Base-by-base conservation (phyloP, 1,284 basidiomycete genomes). In the Ustilago tritici region DNA sequence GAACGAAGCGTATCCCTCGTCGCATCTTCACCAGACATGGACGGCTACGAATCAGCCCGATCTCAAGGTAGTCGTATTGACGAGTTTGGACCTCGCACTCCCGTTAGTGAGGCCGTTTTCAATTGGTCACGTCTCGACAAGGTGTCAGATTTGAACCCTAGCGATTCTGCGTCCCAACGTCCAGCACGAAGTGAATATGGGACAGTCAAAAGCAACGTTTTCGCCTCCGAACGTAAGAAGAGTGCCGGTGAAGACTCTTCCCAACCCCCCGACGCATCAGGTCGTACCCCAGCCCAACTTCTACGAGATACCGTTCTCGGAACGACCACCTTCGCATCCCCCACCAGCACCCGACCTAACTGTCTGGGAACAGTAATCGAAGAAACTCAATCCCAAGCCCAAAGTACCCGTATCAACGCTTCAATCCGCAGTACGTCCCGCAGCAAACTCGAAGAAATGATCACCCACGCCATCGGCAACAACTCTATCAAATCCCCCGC, bases 151-250 rank as follows among this genome's bases (percentile, higher is more conserved):
- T 60, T 83, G 31, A 38, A 64, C 12, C 81, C 81, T 15, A 76
- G 73, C 55, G 81, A 83, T 43, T 81, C 80, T 52, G 81, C 81
- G 8, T 78, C 76, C 10, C 80, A 83, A 47, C 59, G 81, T 19
- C 80, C 80, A 19, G 70, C 78, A 17, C 62, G 80, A 8, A 80
- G 78, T 64, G 75, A 81, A 31, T 62, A 55, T 32, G 77, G 77
- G 0, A 80, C 74, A 32, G 69, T 79, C 65, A 74, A 67, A 40
- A 77, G 75, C 67, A 64, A 47, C 17, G 57, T 65, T 0, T 65
- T 61, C 11, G 55, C 34, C 32, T 34, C 55, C 14, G 76, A 77
- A 28, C 61, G 64, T 46, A 65, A 63, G 40, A 62, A 41, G n/a
- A 65, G 70, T 63, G 19, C 56, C 12, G 40, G 56, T 1, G 57